These are phyloP conservation scores for Paramecium sonneborni DNA, from an alignment of 73 alveolate species.

Conservation along the genomic window DNA sequence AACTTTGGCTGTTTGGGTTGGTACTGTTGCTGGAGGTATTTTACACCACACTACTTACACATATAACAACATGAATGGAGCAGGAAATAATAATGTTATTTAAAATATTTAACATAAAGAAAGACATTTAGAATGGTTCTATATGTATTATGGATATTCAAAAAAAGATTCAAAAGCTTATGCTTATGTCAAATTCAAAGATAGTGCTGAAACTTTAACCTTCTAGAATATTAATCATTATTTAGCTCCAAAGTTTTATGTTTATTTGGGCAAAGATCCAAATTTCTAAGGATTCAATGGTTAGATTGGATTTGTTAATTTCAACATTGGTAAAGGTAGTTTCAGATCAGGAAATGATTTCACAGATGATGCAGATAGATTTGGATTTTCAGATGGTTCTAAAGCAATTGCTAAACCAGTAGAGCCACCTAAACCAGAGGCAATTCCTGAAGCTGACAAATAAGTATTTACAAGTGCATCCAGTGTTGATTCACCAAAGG, in stretches of 20 bases:
- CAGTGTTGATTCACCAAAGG: background rate
- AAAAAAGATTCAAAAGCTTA: conserved; percentile 1
- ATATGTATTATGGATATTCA: conserved; percentile 40
- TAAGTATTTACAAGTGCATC: background rate
- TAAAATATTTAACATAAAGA: conserved; percentile 35
- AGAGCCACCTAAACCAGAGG: conserved; percentile 17
- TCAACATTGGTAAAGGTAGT: conserved; percentile 32
- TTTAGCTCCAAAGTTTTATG: conserved; percentile 31
- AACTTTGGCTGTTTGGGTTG: conserved; percentile 40
- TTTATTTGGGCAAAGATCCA: conserved; percentile 48
- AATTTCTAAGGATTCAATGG: conserved; percentile 39
- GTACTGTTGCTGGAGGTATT: conserved; percentile 20
- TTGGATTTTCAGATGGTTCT: conserved; percentile 32
- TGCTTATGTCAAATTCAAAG: conserved; percentile 11
- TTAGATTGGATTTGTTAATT: conserved; percentile 15
- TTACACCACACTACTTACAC: conserved; percentile 29
- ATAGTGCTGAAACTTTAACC: background rate
- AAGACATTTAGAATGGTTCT: conserved; percentile 54
- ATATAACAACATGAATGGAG: conserved; percentile 55
- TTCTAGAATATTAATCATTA: conserved; percentile 32
- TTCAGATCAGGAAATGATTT: conserved; percentile 2
- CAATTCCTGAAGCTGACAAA: conserved; percentile 18
- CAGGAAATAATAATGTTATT: conserved; percentile 11
- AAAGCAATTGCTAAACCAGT: background rate
- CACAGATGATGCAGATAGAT: conserved; percentile 30